Evolutionary conservation across 164 flowering plant species (phyloP).

Genomic region (Hamamelis virginiana): DNA sequence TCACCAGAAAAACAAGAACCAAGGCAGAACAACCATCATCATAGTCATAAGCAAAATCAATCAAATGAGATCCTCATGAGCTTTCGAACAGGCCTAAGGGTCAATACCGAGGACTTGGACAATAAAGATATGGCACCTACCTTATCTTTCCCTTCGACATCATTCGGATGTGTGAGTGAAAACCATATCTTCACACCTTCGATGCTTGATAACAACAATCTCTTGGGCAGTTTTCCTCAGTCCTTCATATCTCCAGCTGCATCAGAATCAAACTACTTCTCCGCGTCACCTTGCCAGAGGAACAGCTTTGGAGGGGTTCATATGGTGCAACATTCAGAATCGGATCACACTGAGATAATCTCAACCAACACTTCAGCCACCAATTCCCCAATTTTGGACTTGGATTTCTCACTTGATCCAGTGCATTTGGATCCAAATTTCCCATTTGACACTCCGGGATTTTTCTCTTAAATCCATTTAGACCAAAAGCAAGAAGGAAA

Average conservation of each 20-base stretch:
- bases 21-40: conserved; percentile 10
- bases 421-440: conserved; percentile 43
- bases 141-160: conserved; percentile 40
- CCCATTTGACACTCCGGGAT: conserved; percentile 41
- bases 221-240: conserved; percentile 32
- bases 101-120: conserved; percentile 38
- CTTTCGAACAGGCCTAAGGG: conserved; percentile 29
- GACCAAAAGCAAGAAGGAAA: conserved; percentile 8
- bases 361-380: conserved; percentile 65
- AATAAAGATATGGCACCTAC: conserved; percentile 30
- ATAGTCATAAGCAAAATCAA: conserved; percentile 16
- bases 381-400: conserved; percentile 60
- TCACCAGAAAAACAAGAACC: conserved; percentile 38
- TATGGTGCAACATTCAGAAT: conserved; percentile 35
- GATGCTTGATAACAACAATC: conserved; percentile 20
- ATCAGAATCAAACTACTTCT: conserved; percentile 56
- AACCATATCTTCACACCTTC: conserved; percentile 23
- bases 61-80: conserved; percentile 18
- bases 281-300: conserved; percentile 34
- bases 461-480: conserved; percentile 32
- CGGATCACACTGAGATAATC: conserved; percentile 48
- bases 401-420: conserved; percentile 48
- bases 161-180: conserved; percentile 23
- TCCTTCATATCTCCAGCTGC: conserved; percentile 61
- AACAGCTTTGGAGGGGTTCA: conserved; percentile 29